Conservation (phyloP, 2,329 filamentous ascomycete genomes). For the Dothistroma septosporum region DNA sequence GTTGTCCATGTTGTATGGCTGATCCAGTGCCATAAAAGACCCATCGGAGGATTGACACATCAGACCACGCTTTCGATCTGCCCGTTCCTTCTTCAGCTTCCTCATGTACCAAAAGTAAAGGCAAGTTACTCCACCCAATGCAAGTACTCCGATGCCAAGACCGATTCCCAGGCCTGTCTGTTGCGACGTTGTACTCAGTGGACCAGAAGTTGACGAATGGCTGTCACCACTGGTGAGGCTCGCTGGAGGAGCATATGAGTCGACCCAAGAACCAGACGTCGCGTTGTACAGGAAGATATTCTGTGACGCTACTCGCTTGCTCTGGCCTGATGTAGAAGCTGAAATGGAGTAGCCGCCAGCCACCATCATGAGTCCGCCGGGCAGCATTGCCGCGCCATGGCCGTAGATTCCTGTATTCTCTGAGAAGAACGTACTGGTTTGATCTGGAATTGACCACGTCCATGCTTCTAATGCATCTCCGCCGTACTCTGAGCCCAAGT, state of each 20-base stretch:
- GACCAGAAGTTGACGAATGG: conserved; percentile 23
- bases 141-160: conserved; percentile 42
- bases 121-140: conserved; percentile 39
- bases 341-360: conserved; percentile 55
- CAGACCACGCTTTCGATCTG: conserved; percentile 52
- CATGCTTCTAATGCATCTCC: conserved; percentile 50
- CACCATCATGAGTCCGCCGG: conserved; percentile 59
- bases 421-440: conserved; percentile 43
- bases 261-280: conserved; percentile 56
- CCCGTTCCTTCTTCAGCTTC: conserved; percentile 39
- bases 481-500: conserved; percentile 70
- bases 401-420: conserved; percentile 54
- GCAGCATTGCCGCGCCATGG: conserved; percentile 59
- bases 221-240: conserved; percentile 3
- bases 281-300: conserved; percentile 57
- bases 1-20: conserved; percentile 40
- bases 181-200: conserved; percentile 42
- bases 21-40: conserved; percentile 44
- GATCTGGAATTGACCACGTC: conserved; percentile 63
- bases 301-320: conserved; percentile 37
- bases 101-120: conserved; percentile 48
- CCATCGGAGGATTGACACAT: conserved; percentile 34
- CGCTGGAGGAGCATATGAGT: conserved; percentile 49
- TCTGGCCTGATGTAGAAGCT: conserved; percentile 37
- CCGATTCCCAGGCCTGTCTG: conserved; percentile 46